phyloP scores from a whole-genome alignment of 2,329 filamentous ascomycete species.

The Alternaria longipes region DNA sequence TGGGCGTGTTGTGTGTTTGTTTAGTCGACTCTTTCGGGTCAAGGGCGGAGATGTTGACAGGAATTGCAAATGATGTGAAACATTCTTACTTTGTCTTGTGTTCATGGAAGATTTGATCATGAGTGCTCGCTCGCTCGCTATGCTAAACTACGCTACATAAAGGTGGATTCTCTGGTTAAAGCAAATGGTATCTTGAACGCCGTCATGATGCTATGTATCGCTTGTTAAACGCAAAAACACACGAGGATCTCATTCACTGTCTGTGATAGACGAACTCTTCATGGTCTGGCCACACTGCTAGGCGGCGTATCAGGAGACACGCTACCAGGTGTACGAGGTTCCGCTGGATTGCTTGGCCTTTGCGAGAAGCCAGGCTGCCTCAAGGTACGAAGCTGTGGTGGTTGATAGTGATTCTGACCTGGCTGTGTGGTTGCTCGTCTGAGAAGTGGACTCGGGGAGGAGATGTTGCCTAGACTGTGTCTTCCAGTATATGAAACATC shows the following conservation, averaged over 20 bases:
- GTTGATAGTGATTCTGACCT: conserved; percentile 2
- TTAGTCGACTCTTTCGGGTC: not conserved
- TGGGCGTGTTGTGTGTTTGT: not conserved
- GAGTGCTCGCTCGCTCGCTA: conserved; percentile 3
- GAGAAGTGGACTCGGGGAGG: conserved; percentile 47
- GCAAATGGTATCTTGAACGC: conserved; percentile 16
- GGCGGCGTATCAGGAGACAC: conserved; percentile 40
- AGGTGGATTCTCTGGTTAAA: not conserved
- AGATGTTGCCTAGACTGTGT: conserved; percentile 19
- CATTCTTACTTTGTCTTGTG: not conserved
- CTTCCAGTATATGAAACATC: conserved; percentile 27
- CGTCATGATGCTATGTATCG: not conserved
- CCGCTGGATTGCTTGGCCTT: not conserved
- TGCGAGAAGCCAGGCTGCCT: conserved; percentile 25
- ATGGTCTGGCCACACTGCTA: conserved; percentile 28
- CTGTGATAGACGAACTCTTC: not conserved
- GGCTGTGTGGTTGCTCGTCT: conserved; percentile 46
- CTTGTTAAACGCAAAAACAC: not conserved
- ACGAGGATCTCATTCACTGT: not conserved
- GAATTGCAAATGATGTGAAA: not conserved
- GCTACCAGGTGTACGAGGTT: conserved; percentile 28
- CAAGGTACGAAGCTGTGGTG: conserved; percentile 31
- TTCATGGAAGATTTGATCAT: not conserved
- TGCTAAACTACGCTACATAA: conserved; percentile 9
- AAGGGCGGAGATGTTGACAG: not conserved